Percentiles rank a stretch among this genome's conserved stretches.
phyloP scores from a whole-genome alignment of 1,284 basidiomycete genomes.

The Inonotus obliquus region DNA sequence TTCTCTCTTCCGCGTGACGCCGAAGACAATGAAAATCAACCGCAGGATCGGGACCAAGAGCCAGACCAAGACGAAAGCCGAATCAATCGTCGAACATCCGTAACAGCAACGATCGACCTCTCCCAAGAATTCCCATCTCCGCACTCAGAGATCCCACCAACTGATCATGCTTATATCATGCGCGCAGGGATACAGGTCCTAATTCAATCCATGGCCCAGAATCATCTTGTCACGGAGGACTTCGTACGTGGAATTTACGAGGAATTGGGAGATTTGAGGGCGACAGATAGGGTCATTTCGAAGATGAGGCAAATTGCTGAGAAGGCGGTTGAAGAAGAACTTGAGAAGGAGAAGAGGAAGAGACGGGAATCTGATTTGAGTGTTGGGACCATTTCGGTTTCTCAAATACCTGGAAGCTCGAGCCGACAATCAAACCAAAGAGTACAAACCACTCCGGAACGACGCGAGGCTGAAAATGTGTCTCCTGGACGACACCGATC shows the following conservation, averaged over 20 bases:
- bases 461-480: background rate
- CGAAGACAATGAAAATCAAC: background rate
- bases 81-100: background rate
- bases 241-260: conserved; percentile 15
- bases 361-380: background rate
- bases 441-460: background rate
- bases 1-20: background rate
- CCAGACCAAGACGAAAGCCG: background rate
- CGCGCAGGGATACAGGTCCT: conserved; percentile 12
- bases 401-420: background rate
- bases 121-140: conserved; percentile 1
- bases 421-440: background rate
- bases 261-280: conserved; percentile 7
- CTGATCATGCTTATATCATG: conserved; percentile 8
- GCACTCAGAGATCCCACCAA: background rate
- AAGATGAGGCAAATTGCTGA: conserved; percentile 12
- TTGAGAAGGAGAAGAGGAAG: background rate
- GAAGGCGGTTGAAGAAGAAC: conserved; percentile 3
- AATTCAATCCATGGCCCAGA: conserved; percentile 16
- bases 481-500: background rate
- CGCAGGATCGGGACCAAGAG: no score
- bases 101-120: conserved; percentile 14
- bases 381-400: background rate
- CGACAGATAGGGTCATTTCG: conserved; percentile 10
- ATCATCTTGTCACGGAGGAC: conserved; percentile 14